A percentile compares a stretch with the other conserved stretches of the same genome.
These are phyloP conservation scores for Halteria grandinella DNA, from an alignment of 73 alveolate genomes.

Conservation along the genomic window DNA sequence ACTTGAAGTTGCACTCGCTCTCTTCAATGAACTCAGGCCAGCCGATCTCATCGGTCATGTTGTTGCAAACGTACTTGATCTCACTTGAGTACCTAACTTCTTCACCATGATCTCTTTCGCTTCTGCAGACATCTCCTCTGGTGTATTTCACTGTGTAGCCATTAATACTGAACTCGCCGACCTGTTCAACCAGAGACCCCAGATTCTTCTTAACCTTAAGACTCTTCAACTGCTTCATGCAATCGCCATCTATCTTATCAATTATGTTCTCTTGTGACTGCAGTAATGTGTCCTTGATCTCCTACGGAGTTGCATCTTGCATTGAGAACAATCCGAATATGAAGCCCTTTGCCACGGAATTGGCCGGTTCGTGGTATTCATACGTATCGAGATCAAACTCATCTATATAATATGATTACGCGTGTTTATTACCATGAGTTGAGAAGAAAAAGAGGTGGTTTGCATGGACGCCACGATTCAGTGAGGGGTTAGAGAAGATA, in stretches of 20 bases:
- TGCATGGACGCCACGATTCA: not conserved
- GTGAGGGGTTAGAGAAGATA: conserved; percentile 7
- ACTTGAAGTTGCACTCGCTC: no score
- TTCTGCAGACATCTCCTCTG: conserved; percentile 43
- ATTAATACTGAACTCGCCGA: conserved; percentile 14
- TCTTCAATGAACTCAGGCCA: conserved; percentile 19
- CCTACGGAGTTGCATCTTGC: conserved; percentile 1
- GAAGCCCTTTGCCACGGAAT: not conserved
- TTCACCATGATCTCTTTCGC: conserved; percentile 27
- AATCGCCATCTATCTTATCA: not conserved
- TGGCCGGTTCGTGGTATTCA: conserved; percentile 38
- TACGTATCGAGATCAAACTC: conserved; percentile 6
- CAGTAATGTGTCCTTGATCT: no score
- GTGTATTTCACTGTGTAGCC: conserved; percentile 12
- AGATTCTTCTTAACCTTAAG: conserved; percentile 18
- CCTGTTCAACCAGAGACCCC: not conserved
- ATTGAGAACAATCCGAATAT: conserved; percentile 17
- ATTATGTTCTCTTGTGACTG: no score
- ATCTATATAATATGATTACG: conserved; percentile 16
- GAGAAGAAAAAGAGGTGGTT: conserved; percentile 23
- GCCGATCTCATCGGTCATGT: conserved; percentile 12
- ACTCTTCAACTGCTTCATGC: not conserved
- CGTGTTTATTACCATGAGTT: not conserved
- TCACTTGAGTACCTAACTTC: not conserved
- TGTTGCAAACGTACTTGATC: conserved; percentile 20